Evolutionary conservation across 2,329 filamentous ascomycete species (phyloP), one percentile per base, ranked within the genome.

Genomic region (Didymella sp.): DNA sequence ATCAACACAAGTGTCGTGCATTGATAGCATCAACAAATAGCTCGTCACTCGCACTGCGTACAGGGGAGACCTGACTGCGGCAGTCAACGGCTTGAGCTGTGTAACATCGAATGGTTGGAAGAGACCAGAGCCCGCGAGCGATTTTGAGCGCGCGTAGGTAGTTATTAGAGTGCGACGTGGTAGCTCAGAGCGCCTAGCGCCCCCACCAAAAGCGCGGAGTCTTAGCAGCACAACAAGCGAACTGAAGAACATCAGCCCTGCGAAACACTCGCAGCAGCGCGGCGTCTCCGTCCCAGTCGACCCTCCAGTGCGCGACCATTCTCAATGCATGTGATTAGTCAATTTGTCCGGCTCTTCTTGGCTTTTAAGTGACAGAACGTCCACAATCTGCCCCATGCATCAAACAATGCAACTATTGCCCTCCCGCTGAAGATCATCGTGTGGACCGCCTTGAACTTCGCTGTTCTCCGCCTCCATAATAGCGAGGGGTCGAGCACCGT

Each of bases 231-330:
- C 17, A 8, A 40, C 54, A 42, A n/a, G 31, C 33, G 44, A 43
- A 30, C 25, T 58, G 27, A 8, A 48, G 35, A 38, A 47, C 40
- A 33, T 35, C 41, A 48, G 51, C 43, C 52, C 54, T 61, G 53
- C 61, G 35, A 57, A 51, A 54, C 57, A 21, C 42, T 35, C 48
- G 44, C 61, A 61, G 58, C 52, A 47, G 45, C 56, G 51, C 53
- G 50, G 50, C 43, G 33, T 35, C 48, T 54, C 56, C 27, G 48
- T 59, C 59, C 35, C 35, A 49, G 47, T 41, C 44, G 54, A 41
- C 56, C 59, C 60, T 66, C 60, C 57, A 60, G 38, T n/a, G 41
- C 50, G 41, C 54, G 38, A 46, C 48, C 33, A 45, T 37, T 4
- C 27, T 46, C 35, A 44, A 49, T 40, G 17, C 31, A 52, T 48